A percentile compares a stretch with the other conserved stretches of the same genome.
phyloP scores from a whole-genome alignment of 2,329 filamentous ascomycete species.

The Lecanicillium sp. region DNA sequence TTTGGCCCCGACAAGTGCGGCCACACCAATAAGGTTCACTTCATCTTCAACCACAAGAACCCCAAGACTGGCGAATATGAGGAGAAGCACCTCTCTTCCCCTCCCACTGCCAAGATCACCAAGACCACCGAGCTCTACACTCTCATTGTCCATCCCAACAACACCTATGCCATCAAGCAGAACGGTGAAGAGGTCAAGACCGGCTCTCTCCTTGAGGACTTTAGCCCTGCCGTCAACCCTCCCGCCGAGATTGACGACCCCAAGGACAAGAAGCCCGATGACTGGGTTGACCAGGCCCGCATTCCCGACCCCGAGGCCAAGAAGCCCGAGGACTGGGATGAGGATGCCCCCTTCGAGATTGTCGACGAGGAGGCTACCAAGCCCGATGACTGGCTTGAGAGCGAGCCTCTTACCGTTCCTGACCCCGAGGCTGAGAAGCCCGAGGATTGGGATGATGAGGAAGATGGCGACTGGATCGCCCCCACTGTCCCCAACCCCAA shows the following conservation, averaged over 20 bases:
- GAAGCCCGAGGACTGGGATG: constrained; percentile 98
- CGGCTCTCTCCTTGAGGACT: constrained; percentile 89
- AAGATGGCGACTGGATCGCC: constrained; percentile 94
- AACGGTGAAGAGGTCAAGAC: constrained; percentile 84
- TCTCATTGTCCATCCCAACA: constrained; percentile 90
- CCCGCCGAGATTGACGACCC: constrained; percentile 88
- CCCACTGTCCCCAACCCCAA: constrained; percentile 92
- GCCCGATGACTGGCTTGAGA: constrained; percentile 93
- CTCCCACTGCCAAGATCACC: constrained; percentile 77
- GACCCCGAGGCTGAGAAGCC: constrained; percentile 97
- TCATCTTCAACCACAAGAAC: constrained; percentile 99
- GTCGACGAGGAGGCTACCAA: constrained; percentile 84
- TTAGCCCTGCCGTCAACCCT: constrained; percentile 88
- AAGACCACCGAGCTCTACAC: constrained; percentile 96
- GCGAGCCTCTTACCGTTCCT: constrained; percentile 72
- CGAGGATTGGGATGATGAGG: constrained; percentile 98
- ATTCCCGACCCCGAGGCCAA: constrained; percentile 87
- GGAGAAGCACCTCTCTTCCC: constrained; percentile 92
- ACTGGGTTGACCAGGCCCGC: constrained; percentile 91
- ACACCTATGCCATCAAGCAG: constrained; percentile 87
- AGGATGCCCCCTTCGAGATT: constrained; percentile 95
- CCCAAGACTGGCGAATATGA: constrained; percentile 99
- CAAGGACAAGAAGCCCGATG: constrained; percentile 86
- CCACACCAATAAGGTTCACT: constrained; percentile 94
- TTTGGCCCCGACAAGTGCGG: constrained; percentile 99